These are phyloP conservation scores for Brassica carinata DNA, from an alignment of 345 rosid genomes.

Conservation along the genomic window DNA sequence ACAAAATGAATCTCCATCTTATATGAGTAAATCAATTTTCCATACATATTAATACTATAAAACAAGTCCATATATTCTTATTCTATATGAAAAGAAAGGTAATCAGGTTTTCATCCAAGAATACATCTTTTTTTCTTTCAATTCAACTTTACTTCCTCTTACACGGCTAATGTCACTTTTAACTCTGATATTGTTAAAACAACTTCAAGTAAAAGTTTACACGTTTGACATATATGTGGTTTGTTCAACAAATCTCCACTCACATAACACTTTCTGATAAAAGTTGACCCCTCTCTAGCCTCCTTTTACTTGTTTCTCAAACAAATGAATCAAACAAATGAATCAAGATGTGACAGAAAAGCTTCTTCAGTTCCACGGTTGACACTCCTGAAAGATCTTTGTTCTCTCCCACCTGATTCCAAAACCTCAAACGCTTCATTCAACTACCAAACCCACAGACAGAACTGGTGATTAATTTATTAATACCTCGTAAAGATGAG, in stretches of 20 bases:
- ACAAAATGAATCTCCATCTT: conserved; percentile 11
- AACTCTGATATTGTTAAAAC: background rate
- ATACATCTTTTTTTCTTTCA: conserved; percentile 14
- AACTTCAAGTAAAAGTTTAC: conserved; percentile 2
- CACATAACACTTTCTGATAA: conserved; percentile 15
- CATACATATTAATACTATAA: conserved; percentile 2
- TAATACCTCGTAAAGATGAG: conserved; percentile 84
- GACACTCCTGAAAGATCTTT: conserved; percentile 67
- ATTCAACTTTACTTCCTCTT: conserved; percentile 20
- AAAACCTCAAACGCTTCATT: conserved; percentile 29
- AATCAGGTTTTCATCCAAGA: conserved; percentile 27
- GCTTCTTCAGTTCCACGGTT: conserved; percentile 64
- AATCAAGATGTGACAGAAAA: conserved; percentile 41
- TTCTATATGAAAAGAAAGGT: conserved; percentile 20
- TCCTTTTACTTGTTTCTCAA: conserved; percentile 18
- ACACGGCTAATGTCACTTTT: background rate
- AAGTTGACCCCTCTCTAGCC: conserved; percentile 9
- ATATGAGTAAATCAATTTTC: background rate
- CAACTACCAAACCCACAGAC: conserved; percentile 17
- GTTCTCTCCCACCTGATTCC: conserved; percentile 69
- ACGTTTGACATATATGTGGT: conserved; percentile 19
- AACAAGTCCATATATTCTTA: background rate
- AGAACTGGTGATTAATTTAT: background rate
- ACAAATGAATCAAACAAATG: conserved; percentile 19
- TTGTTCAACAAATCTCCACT: conserved; percentile 25